A percentile compares a stretch with the other conserved stretches of the same genome.
Conservation (phyloP, 495 filamentous ascomycete genomes). For the Daldinia loculata region DNA sequence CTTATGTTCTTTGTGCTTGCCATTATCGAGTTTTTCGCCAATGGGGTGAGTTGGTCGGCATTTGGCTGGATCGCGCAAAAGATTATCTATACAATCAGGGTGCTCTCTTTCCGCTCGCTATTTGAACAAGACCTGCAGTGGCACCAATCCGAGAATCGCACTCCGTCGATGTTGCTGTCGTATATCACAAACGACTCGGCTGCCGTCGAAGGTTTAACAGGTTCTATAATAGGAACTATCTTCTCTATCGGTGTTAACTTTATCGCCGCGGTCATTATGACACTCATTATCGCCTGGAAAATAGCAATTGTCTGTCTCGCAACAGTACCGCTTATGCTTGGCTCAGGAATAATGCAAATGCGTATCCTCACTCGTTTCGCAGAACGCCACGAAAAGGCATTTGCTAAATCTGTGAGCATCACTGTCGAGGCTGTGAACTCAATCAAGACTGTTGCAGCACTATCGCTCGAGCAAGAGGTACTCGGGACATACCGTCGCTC, state of each 20-base stretch:
- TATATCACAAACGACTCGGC: slow-evolving; percentile 63
- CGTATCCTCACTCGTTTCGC: slow-evolving; percentile 64
- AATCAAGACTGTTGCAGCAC: slow-evolving; percentile 63
- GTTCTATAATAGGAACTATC: slow-evolving; percentile 56
- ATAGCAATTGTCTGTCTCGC: slow-evolving; percentile 65
- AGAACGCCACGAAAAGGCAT: slow-evolving; percentile 65
- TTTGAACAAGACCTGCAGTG: slow-evolving; percentile 60
- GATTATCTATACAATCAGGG: slow-evolving; percentile 53
- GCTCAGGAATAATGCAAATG: slow-evolving; percentile 65
- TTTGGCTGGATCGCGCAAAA: slow-evolving; percentile 61
- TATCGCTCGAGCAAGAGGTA: slow-evolving; percentile 57
- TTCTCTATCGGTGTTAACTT: slow-evolving; percentile 58
- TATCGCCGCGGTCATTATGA: slow-evolving; percentile 58
- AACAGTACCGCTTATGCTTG: slow-evolving; percentile 62
- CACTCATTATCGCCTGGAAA: slow-evolving; percentile 70
- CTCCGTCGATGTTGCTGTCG: slow-evolving; percentile 60
- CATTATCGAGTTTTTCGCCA: slow-evolving; percentile 56
- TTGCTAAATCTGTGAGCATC: slow-evolving; percentile 60
- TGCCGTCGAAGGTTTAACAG: slow-evolving; percentile 53
- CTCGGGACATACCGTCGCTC: slow-evolving; percentile 57
- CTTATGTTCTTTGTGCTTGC: slow-evolving; percentile 65
- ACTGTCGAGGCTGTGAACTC: slow-evolving; percentile 61
- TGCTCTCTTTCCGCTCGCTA: slow-evolving; percentile 57
- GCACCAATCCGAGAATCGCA: slow-evolving; percentile 57
- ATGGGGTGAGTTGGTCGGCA: slow-evolving; percentile 54